Evolutionary conservation across 352 stramenopile species (phyloP), one percentile per base, ranked within the genome.

Genomic region (Phytopythium montanum): DNA sequence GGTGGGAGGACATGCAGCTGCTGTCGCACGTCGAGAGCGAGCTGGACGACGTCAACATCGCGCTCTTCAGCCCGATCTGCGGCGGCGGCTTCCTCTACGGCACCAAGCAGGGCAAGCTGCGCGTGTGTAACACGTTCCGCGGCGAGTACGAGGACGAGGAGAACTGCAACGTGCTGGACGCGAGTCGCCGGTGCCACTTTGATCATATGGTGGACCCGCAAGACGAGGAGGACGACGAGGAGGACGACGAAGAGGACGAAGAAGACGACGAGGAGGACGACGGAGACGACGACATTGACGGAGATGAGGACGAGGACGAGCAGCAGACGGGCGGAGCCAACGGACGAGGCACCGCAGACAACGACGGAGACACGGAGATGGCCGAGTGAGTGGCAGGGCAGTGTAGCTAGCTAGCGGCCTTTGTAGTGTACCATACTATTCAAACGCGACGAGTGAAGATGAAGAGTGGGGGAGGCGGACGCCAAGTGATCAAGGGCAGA

Each of bases 1-100:
- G 85, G 48, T 93, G 87, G 83, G 82, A 92, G 62, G 85, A 95
- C 60, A 97, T 97, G 86, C 81, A 75, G 56, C 67, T 92, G n/a
- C 73, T 94, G 16, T 89, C 81, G 2, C 79, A 94, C 52, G 80
- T 97, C 12, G 83, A 95, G 57, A 92, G 81, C 39, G 84, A 85
- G 34, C 86, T 98, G 39, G 97, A 99, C 67, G 97, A 99, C 79
- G 96, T 99, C 33, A 99, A 99, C 71, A 99, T 99, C 76, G 96
- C 96, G 48, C 70, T 98, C 36, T 99, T 99, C 72, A 97, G 98
- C 78, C 96, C 96, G 9, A 90, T 98, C 58, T 96, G 92, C 50
- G 97, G 96, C 21, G 85, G 95, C 55, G 97, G 97, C 4, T 98
- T 99, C 69, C 81, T 99, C n/a, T 99, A 99, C 73, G 97, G 97